Evolutionary conservation across 2,329 filamentous ascomycete species (phyloP).

Genomic region (Botrytis medusae): DNA sequence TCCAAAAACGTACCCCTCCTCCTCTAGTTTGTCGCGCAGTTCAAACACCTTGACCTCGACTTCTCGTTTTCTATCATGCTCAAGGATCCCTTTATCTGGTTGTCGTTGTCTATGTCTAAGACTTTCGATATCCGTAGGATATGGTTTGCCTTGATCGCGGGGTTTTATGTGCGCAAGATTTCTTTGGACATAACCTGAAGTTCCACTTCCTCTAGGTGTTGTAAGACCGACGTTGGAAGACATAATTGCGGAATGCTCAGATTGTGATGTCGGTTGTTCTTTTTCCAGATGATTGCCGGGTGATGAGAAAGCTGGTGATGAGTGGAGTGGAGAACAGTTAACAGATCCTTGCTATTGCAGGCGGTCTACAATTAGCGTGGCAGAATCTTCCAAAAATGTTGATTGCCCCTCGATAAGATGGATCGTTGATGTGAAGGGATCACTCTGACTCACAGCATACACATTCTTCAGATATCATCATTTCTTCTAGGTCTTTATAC

Average conservation of each 20-base stretch:
- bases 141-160: slow-evolving; percentile 68
- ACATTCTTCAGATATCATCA: not conserved
- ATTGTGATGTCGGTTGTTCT: not conserved
- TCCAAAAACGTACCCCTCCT: slow-evolving; percentile 64
- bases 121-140: slow-evolving; percentile 64
- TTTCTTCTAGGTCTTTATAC: too few species aligned
- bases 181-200: slow-evolving; percentile 95
- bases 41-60: slow-evolving; percentile 94
- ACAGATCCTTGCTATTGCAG: slow-evolving; percentile 13
- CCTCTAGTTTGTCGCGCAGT: slow-evolving; percentile 85
- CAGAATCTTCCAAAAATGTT: slow-evolving; percentile 21
- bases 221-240: slow-evolving; percentile 95
- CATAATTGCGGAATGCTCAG: slow-evolving; percentile 53
- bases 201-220: slow-evolving; percentile 91
- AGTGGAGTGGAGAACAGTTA: not conserved
- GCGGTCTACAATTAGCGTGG: slow-evolving; percentile 28
- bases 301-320: not conserved
- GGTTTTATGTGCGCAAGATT: slow-evolving; percentile 87
- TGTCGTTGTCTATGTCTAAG: slow-evolving; percentile 76
- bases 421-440: not conserved
- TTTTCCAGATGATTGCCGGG: not conserved
- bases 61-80: slow-evolving; percentile 88
- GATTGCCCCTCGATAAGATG: slow-evolving; percentile 21
- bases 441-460: slow-evolving; percentile 2
- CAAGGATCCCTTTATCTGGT: slow-evolving; percentile 88